Conservation (phyloP, 179 eudicot genomes). For the Vitellaria paradoxa region DNA sequence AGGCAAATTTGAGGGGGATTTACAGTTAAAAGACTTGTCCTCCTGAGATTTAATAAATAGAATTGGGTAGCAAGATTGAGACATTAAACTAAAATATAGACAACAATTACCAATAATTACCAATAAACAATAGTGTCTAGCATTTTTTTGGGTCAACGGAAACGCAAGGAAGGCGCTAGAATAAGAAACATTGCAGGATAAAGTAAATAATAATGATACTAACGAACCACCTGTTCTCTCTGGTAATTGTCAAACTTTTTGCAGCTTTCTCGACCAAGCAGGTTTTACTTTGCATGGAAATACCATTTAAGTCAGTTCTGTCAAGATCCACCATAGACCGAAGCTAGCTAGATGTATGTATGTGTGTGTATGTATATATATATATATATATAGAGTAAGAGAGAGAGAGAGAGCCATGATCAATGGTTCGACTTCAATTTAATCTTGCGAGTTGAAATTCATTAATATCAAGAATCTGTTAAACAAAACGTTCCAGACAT, state of each 20-base stretch:
- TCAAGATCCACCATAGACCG: slow-evolving; percentile 3
- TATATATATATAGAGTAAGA: neutral
- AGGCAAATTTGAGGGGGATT: neutral
- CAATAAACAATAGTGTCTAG: neutral
- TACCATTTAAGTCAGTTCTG: neutral
- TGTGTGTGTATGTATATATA: too few species aligned
- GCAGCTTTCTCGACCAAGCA: neutral
- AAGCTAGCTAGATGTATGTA: neutral
- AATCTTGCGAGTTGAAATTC: too few species aligned
- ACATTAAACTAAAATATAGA: neutral
- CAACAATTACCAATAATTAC: neutral
- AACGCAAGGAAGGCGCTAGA: neutral
- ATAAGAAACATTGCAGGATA: too few species aligned
- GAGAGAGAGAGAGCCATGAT: neutral
- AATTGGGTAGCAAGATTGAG: neutral
- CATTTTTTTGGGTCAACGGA: slow-evolving; percentile 11
- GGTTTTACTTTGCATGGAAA: neutral
- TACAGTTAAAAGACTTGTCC: neutral
- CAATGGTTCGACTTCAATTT: neutral
- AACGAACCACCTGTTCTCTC: neutral
- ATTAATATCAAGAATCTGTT: too few species aligned
- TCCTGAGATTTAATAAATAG: neutral
- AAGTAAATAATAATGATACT: neutral
- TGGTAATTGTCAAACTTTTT: neutral
- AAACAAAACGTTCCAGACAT: too few species aligned